Percentiles rank a stretch among this genome's conserved stretches.
Evolutionary conservation across 2,329 filamentous ascomycete species (phyloP).

Genomic region (Sclerotinia glacialis): DNA sequence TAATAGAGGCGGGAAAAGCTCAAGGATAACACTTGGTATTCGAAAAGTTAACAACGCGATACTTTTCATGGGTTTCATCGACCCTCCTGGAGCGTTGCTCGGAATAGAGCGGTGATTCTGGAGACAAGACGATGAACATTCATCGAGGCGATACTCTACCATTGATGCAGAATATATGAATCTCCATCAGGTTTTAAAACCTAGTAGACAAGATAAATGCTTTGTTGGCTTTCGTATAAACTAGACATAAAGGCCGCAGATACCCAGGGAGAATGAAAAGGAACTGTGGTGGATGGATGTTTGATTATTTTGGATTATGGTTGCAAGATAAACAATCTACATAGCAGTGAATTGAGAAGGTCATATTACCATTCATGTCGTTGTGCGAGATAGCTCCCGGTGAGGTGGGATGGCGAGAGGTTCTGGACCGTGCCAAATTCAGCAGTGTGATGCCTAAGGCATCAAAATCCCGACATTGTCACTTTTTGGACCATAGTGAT

Average conservation of each 20-base stretch:
- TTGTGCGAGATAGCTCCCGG: not conserved
- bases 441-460: not conserved
- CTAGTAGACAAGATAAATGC: not conserved
- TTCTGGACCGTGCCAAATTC: slow-evolving; percentile 5
- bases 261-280: not conserved
- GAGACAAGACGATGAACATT: not conserved
- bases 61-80: too few species aligned
- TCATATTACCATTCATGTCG: not conserved
- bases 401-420: not conserved
- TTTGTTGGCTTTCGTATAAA: not conserved
- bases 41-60: too few species aligned
- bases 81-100: not conserved
- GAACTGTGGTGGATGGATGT: too few species aligned
- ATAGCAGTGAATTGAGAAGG: not conserved
- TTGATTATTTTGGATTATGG: too few species aligned
- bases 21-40: not conserved
- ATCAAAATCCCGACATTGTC: not conserved
- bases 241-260: not conserved
- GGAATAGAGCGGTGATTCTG: not conserved
- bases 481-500: slow-evolving; percentile 4
- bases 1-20: not conserved
- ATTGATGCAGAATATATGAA: not conserved
- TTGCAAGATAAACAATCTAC: too few species aligned
- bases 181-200: not conserved
- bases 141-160: not conserved